Base-by-base conservation (phyloP, 2,329 filamentous ascomycete genomes). In the Coccinonectria pachysandricola region DNA sequence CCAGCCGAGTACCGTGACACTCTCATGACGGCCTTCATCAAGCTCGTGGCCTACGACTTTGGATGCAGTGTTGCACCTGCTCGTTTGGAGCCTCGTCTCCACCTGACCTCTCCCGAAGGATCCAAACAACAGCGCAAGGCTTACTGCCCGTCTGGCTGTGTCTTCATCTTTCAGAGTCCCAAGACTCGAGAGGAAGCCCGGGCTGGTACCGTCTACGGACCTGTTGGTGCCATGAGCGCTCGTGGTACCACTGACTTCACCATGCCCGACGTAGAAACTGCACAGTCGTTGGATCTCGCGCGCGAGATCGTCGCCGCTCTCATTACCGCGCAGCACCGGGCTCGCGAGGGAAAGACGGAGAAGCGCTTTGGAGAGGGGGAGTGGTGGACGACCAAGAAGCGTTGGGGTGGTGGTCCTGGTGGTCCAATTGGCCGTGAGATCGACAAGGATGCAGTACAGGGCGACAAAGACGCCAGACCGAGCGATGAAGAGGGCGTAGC, bases 41-140 rank as follows among this genome's bases (percentile, higher is more conserved):
- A 78, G 47, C 62, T 79, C 4, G 64, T 79, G 10, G 64, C 71
- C 11, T 79, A 78, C 42, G 72, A 78, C 36, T 79, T 77, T 48
- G 69, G 71, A 26, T 78, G 74, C 49, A 77, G 68, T 38, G 65
- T 75, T 24, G 57, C 61, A 3, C 58, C 65, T 14, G 57, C 73
- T 10, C 64, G 72, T 20, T 56, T 60, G 13, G 74, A 79, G 40
- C 74, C 74, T 7, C 63, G 74, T 3, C 55, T 79, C 12, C 64
- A 75, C 23, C 49, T 78, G 26, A 57, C 54, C 24, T 58, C 57
- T n/a, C 48, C 53, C 3, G 39, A 45, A 30, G 45, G 38, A 35
- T 45, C 35, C 36, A 40, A 24, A 8, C 35, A 32, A 7, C 48
- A 50, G 7, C 61, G 56, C 32, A 60, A 55, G 38, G 68, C 71